Evolutionary conservation across 78 protist genomes (phyloP).

Genomic region (Planoprotostelium fungivorum): DNA sequence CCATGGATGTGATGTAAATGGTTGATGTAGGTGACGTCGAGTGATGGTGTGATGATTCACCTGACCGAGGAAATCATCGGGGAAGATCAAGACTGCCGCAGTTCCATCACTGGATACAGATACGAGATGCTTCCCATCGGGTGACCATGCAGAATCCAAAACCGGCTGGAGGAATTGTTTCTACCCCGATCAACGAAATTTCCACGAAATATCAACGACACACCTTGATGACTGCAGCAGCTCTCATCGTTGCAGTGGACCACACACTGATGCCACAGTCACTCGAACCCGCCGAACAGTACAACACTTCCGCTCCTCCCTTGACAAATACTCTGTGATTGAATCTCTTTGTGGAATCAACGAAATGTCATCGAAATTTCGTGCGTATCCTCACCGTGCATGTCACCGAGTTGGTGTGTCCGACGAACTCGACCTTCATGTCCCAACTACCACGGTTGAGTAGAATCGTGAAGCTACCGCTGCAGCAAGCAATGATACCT

Average conservation of each 20-base stretch:
- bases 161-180: not conserved
- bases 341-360: too few relatives aligned
- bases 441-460: conserved; percentile 27
- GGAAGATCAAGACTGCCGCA: not conserved
- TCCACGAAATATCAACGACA: not conserved
- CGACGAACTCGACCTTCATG: conserved; percentile 10
- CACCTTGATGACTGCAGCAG: not conserved
- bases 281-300: not conserved
- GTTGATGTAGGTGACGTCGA: too few relatives aligned
- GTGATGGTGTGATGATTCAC: not conserved
- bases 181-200: not conserved
- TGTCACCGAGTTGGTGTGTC: not conserved
- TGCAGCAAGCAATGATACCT: conserved; percentile 12
- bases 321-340: not conserved
- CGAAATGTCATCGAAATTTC: too few relatives aligned
- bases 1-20: too few relatives aligned
- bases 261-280: not conserved
- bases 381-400: not conserved
- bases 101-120: not conserved
- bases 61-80: not conserved
- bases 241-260: not conserved
- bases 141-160: not conserved
- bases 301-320: not conserved
- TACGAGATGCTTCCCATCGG: not conserved
- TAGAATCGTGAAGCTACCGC: conserved; percentile 10